A percentile compares a stretch with the other conserved stretches of the same genome.
Conservation (phyloP, 768 basidiomycete species). For the Leccinum imitatum region DNA sequence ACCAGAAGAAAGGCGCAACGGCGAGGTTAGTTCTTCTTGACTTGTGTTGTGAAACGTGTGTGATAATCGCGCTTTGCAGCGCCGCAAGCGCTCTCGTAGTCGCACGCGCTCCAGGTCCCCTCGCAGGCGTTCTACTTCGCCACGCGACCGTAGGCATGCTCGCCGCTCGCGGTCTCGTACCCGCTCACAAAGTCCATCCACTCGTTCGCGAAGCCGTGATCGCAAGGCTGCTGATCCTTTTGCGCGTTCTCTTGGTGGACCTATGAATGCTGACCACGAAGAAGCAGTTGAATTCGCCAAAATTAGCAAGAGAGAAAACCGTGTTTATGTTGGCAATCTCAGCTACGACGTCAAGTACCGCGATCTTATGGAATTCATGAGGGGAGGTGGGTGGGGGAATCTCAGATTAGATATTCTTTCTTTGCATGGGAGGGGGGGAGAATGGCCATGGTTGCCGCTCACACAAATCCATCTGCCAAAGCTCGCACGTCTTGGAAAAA, state of each 20-base stretch:
- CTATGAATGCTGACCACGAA: constrained; percentile 88
- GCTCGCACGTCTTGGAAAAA: constrained; percentile 35
- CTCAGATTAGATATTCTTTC: constrained; percentile 56
- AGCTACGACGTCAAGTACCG: constrained; percentile 98
- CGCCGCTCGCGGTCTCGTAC: constrained; percentile 66
- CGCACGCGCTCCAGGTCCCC: constrained; percentile 67
- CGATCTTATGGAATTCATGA: constrained; percentile 99
- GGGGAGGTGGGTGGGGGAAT: constrained; percentile 98
- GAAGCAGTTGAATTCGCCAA: constrained; percentile 96
- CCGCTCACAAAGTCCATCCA: constrained; percentile 53
- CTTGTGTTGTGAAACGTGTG: not conserved
- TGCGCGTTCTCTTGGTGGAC: constrained; percentile 79
- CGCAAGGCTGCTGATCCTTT: constrained; percentile 64
- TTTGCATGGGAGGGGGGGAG: constrained; percentile 38
- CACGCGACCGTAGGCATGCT: constrained; percentile 52
- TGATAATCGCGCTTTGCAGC: constrained; percentile 36
- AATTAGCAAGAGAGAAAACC: constrained; percentile 95
- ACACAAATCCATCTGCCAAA: constrained; percentile 35
- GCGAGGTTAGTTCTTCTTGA: constrained; percentile 51
- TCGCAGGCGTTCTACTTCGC: constrained; percentile 64
- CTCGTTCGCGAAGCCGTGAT: constrained; percentile 55
- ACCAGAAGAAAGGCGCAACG: constrained; percentile 72
- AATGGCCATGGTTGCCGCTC: constrained; percentile 28
- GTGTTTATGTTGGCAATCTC: constrained; percentile 98
- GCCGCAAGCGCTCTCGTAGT: constrained; percentile 66